Evolutionary conservation across 192 early-diverging fungal species (phyloP).

Genomic region (Backusella mclennaniae): DNA sequence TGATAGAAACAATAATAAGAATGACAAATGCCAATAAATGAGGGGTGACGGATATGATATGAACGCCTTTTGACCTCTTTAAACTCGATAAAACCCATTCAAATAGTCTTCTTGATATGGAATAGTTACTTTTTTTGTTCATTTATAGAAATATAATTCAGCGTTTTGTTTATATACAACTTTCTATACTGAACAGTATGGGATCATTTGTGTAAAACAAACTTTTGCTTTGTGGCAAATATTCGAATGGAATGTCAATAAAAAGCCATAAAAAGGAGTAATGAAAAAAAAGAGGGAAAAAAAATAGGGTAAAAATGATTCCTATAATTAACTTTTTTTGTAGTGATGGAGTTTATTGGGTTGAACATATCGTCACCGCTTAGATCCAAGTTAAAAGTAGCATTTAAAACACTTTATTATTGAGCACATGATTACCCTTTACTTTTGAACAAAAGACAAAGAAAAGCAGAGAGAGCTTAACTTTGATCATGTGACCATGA

Average conservation of each 20-base stretch:
- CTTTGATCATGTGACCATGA: not conserved
- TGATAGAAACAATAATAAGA: not conserved
- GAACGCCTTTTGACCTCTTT: not conserved
- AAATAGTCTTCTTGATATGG: not conserved
- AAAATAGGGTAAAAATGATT: no score
- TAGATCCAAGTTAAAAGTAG: no score
- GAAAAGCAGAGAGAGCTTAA: no score
- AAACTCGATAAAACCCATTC: not conserved
- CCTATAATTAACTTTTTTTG: no score
- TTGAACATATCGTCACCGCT: no score
- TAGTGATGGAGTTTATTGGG: no score
- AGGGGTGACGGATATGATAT: not conserved
- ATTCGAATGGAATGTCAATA: conserved; percentile 7
- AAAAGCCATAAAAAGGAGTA: not conserved
- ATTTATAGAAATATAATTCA: not conserved
- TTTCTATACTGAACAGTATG: not conserved
- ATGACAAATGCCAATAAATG: not conserved
- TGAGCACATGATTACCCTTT: no score
- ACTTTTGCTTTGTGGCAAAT: not conserved
- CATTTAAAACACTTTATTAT: no score
- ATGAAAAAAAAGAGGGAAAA: not conserved
- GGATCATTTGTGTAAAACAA: not conserved
- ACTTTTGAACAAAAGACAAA: no score
- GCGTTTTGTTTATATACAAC: not conserved
- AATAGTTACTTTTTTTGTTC: not conserved